Evolutionary conservation across 768 basidiomycete genomes (phyloP), one percentile per base, ranked within the genome.

Genomic region (Russula olivacea): DNA sequence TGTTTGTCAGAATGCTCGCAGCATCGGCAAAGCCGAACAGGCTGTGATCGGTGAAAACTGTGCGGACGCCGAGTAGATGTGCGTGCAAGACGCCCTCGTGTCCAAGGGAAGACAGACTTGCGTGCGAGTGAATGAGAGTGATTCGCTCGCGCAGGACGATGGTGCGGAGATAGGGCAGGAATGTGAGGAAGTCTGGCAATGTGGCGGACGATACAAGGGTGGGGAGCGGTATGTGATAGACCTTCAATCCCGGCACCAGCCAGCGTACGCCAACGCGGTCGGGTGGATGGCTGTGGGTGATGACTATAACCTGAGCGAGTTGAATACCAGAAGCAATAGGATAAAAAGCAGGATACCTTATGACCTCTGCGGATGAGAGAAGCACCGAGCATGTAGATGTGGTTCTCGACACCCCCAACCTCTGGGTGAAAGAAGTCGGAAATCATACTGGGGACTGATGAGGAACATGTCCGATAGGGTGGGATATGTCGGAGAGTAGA

Each of bases 1-100:
- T 99, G 77, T 99, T 99, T 6, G 97, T 98, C 66, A 98, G 78
- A 45, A 99, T 96, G 68, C 95, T 94, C 1, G 94, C 95, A 17
- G 97, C 95, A 71, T 98, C 95, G 36, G 92, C 95, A 70, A 99
- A 94, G 1, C 94, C 96, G 68, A 98, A 98, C 30, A 99, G 74
- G 69, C 91, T 93, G 69, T 99, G 96, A 73, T 99, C 97, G 0
- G 97, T 98, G 72, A 98, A 96, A 11, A 98, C 90, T 0, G 93
- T 93, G 45, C 89, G 85, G 14, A 98, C 80, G 12, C 90, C 88
- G 76, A 98, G 81, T 21, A 92, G 77, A 68, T 93, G 89, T 0
- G 93, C 83, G 66, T 98, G 94, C 19, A 98, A 75, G 59, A 99
- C 88, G 23, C 83, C 94, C 75, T 99, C 97, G 68, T 97, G 93